A percentile compares a stretch with the other conserved stretches of the same genome.
Conservation (phyloP, 1,284 basidiomycete genomes). For the Malassezia cuniculi region DNA sequence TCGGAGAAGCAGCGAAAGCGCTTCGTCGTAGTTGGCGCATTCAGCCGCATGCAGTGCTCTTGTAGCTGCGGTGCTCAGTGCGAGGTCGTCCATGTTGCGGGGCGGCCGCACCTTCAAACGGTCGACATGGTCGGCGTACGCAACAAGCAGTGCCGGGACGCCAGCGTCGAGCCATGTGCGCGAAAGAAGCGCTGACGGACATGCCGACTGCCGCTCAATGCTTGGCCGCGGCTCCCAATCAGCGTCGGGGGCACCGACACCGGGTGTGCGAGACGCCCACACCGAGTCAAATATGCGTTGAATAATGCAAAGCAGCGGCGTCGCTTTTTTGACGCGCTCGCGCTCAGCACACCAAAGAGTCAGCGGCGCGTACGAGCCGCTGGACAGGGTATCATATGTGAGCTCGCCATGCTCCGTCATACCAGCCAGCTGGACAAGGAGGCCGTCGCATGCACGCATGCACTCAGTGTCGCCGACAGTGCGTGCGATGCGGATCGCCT, state of each 20-base stretch:
- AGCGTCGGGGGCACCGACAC: neutral
- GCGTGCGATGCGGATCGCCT: conserved; percentile 12
- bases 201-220: conserved; percentile 11
- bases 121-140: conserved; percentile 6
- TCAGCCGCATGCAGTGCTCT: conserved; percentile 2
- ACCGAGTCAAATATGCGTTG: conserved; percentile 4
- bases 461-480: conserved; percentile 13
- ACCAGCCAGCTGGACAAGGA: conserved; percentile 11
- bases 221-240: conserved; percentile 15
- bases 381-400: neutral
- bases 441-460: conserved; percentile 13
- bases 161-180: conserved; percentile 11
- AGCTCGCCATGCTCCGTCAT: too few relatives aligned
- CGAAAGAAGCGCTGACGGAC: conserved; percentile 11
- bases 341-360: conserved; percentile 9
- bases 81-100: neutral
- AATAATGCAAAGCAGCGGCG: conserved; percentile 8
- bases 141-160: conserved; percentile 3
- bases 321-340: conserved; percentile 1
- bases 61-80: conserved; percentile 4
- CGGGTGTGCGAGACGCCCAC: conserved; percentile 5
- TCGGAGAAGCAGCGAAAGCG: neutral
- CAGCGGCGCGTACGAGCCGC: conserved; percentile 9
- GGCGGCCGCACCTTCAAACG: neutral
- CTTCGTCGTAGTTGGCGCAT: conserved; percentile 6